Evolutionary conservation across 306 rosid species (phyloP).

Genomic region (Rosa lucieae): DNA sequence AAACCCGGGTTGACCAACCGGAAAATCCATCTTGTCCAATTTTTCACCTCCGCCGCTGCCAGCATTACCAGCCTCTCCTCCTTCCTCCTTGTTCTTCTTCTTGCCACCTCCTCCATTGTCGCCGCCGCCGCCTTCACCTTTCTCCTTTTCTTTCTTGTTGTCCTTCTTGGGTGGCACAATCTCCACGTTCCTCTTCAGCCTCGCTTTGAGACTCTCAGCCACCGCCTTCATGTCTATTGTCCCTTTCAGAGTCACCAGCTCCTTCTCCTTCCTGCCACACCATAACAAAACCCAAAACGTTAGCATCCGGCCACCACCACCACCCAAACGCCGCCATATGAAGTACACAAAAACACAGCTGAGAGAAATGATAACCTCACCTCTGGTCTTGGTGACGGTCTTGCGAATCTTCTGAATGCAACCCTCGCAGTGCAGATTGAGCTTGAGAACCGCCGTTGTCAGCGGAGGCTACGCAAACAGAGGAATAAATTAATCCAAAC

Average conservation of each 20-base stretch:
- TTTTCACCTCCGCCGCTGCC: conserved; percentile 30
- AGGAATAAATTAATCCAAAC: too few species aligned
- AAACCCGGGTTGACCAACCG: conserved; percentile 11
- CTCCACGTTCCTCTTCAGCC: conserved; percentile 57
- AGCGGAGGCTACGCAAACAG: too few species aligned
- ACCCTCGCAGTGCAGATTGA: too few species aligned
- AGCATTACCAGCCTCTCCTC: conserved; percentile 3
- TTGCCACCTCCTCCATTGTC: conserved; percentile 28
- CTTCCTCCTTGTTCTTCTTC: conserved; percentile 32
- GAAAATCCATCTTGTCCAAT: conserved; percentile 33
- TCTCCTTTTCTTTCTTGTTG: conserved; percentile 23
- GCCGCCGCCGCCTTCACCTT: conserved; percentile 14
- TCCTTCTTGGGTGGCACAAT: conserved; percentile 64
- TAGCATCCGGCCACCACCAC: neutral
- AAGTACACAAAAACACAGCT: too few species aligned
- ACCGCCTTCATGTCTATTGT: conserved; percentile 61
- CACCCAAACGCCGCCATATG: conserved; percentile 13
- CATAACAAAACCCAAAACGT: neutral
- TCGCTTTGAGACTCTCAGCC: conserved; percentile 39
- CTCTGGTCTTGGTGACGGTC: conserved; percentile 45
- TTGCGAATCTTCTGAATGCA: conserved; percentile 44
- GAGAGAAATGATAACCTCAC: conserved; percentile 17
- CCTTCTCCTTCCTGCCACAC: conserved; percentile 59
- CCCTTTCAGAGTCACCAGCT: conserved; percentile 55
- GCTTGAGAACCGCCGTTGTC: too few species aligned